phyloP scores from a whole-genome alignment of 768 basidiomycete species.

The Pisolithus marmoratus region DNA sequence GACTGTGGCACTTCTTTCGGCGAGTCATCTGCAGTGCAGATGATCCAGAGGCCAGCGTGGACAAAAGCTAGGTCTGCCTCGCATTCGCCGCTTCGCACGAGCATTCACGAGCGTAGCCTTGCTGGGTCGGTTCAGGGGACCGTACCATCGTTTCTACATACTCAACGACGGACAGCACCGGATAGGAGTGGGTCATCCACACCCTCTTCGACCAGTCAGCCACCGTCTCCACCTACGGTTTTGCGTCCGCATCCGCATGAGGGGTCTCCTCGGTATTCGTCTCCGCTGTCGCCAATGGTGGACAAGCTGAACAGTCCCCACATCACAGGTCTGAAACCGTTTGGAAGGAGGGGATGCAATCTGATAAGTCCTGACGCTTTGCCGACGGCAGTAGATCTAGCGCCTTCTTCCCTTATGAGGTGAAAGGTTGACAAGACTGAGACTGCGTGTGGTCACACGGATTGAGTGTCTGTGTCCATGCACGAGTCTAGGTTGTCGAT shows the following conservation, averaged over 20 bases:
- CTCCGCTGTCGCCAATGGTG: constrained; percentile 12
- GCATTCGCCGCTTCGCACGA: constrained; percentile 24
- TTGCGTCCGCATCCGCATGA: constrained; percentile 26
- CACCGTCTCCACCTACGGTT: constrained; percentile 46
- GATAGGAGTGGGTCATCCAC: constrained; percentile 52
- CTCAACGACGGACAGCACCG: constrained; percentile 13
- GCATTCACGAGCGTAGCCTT: constrained; percentile 9
- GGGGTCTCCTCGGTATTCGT: constrained; percentile 15
- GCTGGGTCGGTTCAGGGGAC: constrained; percentile 10
- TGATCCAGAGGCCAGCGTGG: constrained; percentile 16
- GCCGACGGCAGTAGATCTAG: constrained; percentile 12
- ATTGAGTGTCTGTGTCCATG: neutral
- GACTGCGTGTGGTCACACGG: neutral
- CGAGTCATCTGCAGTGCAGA: constrained; percentile 9
- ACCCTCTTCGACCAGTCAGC: constrained; percentile 53
- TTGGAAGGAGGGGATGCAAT: constrained; percentile 1
- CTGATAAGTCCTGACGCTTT: neutral
- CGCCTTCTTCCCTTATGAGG: neutral
- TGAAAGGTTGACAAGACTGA: neutral
- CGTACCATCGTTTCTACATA: constrained; percentile 6
- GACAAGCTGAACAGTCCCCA: constrained; percentile 14
- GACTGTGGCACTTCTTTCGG: neutral
- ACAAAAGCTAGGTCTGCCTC: constrained; percentile 27
- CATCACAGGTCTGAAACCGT: constrained; percentile 7
- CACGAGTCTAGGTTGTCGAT: neutral